A percentile compares a stretch with the other conserved stretches of the same genome.
Conservation (phyloP, 192 early-diverging fungal genomes). For the Gamsiella multidivaricata region DNA sequence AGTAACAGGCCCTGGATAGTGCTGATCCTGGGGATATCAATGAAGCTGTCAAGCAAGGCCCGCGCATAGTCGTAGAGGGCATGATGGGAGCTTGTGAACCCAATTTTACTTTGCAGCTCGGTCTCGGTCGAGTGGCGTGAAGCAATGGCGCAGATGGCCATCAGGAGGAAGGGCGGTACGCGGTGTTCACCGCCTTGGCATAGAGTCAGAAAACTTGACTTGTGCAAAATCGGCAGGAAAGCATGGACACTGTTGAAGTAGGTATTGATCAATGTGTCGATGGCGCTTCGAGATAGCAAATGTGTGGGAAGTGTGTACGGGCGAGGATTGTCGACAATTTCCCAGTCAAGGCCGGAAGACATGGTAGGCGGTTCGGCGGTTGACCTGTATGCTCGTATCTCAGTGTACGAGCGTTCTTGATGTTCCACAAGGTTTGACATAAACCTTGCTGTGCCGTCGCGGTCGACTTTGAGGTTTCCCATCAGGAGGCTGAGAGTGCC, state of each 20-base stretch:
- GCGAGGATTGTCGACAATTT: slow-evolving; percentile 19
- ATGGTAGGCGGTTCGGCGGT: background rate
- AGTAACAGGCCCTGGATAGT: slow-evolving; percentile 65
- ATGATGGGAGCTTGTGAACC: slow-evolving; percentile 9
- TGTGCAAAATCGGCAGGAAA: slow-evolving; percentile 64
- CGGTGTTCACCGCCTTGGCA: slow-evolving; percentile 46
- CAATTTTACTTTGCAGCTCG: slow-evolving; percentile 9
- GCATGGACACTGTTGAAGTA: slow-evolving; percentile 69
- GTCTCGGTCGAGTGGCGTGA: slow-evolving; percentile 18
- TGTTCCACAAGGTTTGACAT: slow-evolving; percentile 5
- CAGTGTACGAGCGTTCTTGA: slow-evolving; percentile 15
- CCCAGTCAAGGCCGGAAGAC: slow-evolving; percentile 22
- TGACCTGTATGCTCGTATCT: slow-evolving; percentile 12
- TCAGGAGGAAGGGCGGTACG: slow-evolving; percentile 59
- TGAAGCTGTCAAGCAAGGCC: slow-evolving; percentile 56
- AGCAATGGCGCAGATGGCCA: slow-evolving; percentile 63
- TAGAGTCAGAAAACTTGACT: slow-evolving; percentile 52
- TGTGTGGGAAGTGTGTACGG: slow-evolving; percentile 24
- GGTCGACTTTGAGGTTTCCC: slow-evolving; percentile 20
- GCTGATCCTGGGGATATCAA: slow-evolving; percentile 61
- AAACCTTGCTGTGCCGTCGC: slow-evolving; percentile 22
- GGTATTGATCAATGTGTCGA: slow-evolving; percentile 36
- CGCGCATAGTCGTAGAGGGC: slow-evolving; percentile 33
- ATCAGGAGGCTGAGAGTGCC: background rate
- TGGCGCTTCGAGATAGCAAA: slow-evolving; percentile 14